Conservation (phyloP, 179 eudicot genomes). For the Beta macrorhiza region DNA sequence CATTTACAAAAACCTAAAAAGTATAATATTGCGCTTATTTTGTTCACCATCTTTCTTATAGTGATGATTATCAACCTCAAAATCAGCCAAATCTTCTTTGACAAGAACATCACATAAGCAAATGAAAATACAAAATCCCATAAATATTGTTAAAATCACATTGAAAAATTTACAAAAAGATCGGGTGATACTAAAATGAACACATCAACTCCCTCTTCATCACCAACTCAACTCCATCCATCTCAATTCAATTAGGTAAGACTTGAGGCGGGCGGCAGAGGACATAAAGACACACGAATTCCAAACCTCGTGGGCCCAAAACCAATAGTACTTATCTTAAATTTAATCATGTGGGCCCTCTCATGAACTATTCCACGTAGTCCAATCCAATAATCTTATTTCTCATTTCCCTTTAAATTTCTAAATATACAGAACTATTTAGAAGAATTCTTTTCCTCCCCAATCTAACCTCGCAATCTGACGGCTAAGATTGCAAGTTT, state of each 20-base stretch:
- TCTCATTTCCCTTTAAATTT: not conserved
- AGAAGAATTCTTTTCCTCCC: not conserved
- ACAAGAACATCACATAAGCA: too few relatives aligned
- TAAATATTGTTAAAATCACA: not conserved
- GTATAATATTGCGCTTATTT: not conserved
- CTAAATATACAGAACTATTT: too few relatives aligned
- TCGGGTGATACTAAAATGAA: conserved; percentile 13
- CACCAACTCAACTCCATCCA: not conserved
- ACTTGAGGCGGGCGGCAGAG: not conserved
- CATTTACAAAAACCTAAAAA: too few relatives aligned
- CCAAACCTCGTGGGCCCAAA: not conserved
- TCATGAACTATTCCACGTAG: not conserved
- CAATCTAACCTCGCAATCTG: not conserved
- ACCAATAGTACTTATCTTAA: not conserved
- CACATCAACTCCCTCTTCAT: conserved; percentile 3
- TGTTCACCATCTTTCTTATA: too few relatives aligned
- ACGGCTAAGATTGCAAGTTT: not conserved
- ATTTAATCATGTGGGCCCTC: not conserved
- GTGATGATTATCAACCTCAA: too few relatives aligned
- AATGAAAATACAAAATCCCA: too few relatives aligned
- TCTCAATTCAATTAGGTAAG: not conserved
- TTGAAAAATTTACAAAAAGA: not conserved
- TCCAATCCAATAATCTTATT: not conserved
- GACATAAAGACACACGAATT: conserved; percentile 8
- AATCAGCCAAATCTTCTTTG: too few relatives aligned